Conservation (phyloP, 2,329 filamentous ascomycete species). For the Fusarium falciforme region DNA sequence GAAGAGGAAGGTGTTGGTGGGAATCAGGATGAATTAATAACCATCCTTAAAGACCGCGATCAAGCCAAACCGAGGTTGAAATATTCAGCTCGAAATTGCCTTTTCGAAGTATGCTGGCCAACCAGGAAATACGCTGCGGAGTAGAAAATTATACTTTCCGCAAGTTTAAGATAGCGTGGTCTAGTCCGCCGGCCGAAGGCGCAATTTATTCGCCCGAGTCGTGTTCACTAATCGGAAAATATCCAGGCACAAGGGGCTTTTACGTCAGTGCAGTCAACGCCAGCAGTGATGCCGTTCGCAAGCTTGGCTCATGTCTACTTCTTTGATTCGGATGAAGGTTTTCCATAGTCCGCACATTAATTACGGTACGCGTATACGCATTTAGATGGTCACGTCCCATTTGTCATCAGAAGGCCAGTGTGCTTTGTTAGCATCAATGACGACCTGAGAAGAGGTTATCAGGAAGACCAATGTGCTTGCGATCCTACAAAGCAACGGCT, state of each 20-base stretch:
- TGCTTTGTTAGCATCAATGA: no score
- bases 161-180: no score
- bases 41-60: not conserved
- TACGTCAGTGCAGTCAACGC: no score
- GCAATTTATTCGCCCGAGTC: not conserved
- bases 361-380: not conserved
- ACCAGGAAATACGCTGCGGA: not conserved
- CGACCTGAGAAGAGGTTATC: no score
- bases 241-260: not conserved
- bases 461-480: not conserved
- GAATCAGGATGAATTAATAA: not conserved
- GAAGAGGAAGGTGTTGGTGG: not conserved
- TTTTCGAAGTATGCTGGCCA: not conserved
- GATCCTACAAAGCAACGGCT: not conserved
- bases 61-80: not conserved
- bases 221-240: not conserved
- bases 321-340: no score
- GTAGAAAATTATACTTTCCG: not conserved
- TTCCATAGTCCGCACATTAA: not conserved
- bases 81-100: not conserved
- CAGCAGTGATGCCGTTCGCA: not conserved
- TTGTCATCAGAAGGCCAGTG: not conserved
- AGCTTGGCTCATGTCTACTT: not conserved
- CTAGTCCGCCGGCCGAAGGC: not conserved
- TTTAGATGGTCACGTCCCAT: not conserved